These are phyloP conservation scores for Themeda triandra DNA, from an alignment of 176 grass and related monocot genomes.

Conservation along the genomic window DNA sequence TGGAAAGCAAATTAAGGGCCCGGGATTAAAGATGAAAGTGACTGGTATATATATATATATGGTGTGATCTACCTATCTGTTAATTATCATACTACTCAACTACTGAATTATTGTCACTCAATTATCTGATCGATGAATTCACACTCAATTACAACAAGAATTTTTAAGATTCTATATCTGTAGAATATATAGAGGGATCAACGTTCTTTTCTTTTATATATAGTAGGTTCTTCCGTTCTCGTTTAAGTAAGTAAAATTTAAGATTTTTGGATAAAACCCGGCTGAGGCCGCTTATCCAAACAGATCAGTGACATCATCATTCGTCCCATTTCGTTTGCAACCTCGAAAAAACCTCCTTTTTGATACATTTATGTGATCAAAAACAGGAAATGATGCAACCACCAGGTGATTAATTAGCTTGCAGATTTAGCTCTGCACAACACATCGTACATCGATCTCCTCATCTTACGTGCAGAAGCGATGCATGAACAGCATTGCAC, in stretches of 20 bases:
- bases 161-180: neutral
- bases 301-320: neutral
- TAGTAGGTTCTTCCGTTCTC: neutral
- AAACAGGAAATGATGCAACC: neutral
- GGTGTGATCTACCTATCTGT: neutral
- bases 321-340: neutral
- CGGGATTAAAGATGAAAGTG: neutral
- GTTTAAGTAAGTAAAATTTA: neutral
- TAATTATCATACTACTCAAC: neutral
- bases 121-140: neutral
- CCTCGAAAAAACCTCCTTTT: neutral
- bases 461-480: neutral
- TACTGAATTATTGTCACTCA: no score
- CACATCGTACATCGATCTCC: no score
- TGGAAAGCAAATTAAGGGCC: neutral
- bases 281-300: neutral
- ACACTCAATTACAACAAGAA: neutral
- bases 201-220: neutral
- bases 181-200: neutral
- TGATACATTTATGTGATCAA: neutral
- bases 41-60: neutral
- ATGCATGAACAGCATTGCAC: neutral
- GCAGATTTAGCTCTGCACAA: neutral
- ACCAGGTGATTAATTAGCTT: slow-evolving; percentile 8
- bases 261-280: neutral